These are phyloP conservation scores for Oryza nivara DNA, from an alignment of 176 grass and related monocot species.

Conservation along the genomic window DNA sequence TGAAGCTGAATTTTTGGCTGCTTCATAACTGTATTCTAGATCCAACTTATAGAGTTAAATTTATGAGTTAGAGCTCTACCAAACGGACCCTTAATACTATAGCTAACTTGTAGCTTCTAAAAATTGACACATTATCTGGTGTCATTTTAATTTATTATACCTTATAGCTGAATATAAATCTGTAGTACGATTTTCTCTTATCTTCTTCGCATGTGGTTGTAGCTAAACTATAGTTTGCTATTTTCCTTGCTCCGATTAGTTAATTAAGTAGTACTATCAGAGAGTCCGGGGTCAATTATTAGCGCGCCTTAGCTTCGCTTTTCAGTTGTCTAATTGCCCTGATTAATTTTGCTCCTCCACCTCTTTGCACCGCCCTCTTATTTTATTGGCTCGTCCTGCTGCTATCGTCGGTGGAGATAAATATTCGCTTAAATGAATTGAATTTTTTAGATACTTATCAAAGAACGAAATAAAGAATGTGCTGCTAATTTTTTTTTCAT, in stretches of 20 bases:
- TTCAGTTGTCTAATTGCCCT: not conserved
- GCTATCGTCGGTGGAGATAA: conserved; percentile 32
- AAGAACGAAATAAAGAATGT: not conserved
- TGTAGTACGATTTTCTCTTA: too few species aligned
- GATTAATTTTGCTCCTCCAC: not conserved
- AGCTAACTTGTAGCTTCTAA: too few species aligned
- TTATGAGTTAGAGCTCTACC: too few species aligned
- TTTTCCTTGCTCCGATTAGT: not conserved
- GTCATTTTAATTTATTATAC: too few species aligned
- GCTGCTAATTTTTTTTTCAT: not conserved
- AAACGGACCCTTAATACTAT: too few species aligned
- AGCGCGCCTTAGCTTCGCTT: conserved; percentile 9
- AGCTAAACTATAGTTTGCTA: too few species aligned
- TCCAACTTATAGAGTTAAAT: too few species aligned
- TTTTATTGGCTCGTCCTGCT: not conserved
- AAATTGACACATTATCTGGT: too few species aligned
- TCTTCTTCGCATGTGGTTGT: too few species aligned
- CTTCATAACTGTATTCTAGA: too few species aligned
- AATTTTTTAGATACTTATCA: not conserved
- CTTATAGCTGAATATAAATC: too few species aligned
- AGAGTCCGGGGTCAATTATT: conserved; percentile 1
- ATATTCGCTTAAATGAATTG: not conserved
- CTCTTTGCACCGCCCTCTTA: conserved; percentile 24
- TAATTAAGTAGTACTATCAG: not conserved
- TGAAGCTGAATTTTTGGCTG: too few species aligned